Conservation (phyloP, 148 eudicot species). For the Fallopia convolvulus region DNA sequence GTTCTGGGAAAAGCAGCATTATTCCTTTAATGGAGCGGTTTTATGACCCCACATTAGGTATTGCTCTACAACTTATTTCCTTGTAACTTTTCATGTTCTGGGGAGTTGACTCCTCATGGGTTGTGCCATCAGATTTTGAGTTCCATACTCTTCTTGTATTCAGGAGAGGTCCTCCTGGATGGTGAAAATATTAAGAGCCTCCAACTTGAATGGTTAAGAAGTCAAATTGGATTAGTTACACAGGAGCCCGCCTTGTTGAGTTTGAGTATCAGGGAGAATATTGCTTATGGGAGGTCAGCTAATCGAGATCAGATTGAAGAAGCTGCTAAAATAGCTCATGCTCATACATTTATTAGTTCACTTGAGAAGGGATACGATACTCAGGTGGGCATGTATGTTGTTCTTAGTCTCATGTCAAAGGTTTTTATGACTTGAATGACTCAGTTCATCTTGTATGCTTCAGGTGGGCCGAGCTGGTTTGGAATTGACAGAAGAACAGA, state of each 20-base stretch:
- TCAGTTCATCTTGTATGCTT: conserved; percentile 13
- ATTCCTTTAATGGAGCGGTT: conserved; percentile 98
- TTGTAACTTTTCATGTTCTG: not conserved
- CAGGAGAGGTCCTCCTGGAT: conserved; percentile 96
- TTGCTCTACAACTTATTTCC: not conserved
- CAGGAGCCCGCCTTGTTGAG: conserved; percentile 97
- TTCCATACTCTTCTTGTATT: not conserved
- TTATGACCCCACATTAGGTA: conserved; percentile 99
- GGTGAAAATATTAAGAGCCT: conserved; percentile 95
- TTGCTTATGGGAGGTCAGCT: conserved; percentile 87
- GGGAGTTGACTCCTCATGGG: no score
- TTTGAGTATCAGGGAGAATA: conserved; percentile 86
- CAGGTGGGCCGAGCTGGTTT: conserved; percentile 94
- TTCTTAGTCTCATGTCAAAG: not conserved
- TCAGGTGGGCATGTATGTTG: conserved; percentile 41
- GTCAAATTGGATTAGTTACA: conserved; percentile 93
- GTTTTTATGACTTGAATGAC: no score
- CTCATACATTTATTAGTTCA: conserved; percentile 89
- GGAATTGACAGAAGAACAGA: conserved; percentile 86
- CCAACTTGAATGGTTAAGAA: conserved; percentile 90
- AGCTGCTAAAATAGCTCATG: conserved; percentile 96
- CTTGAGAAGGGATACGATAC: conserved; percentile 88
- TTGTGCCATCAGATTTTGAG: not conserved
- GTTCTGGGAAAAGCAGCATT: conserved; percentile 98
- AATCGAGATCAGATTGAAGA: conserved; percentile 87